Conservation (phyloP, 2,329 filamentous ascomycete species). For the Diaporthe ilicicola region DNA sequence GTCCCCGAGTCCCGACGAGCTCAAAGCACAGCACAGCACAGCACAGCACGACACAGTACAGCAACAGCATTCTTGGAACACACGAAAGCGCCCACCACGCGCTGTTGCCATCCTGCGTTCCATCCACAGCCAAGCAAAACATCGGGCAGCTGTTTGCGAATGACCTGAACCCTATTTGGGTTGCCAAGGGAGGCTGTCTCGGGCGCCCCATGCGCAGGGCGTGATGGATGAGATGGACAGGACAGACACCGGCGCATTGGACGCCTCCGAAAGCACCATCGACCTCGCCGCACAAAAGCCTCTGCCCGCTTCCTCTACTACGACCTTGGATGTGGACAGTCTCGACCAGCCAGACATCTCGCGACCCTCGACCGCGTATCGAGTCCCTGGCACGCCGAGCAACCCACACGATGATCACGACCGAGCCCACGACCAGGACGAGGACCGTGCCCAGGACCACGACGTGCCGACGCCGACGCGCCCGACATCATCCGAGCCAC, state of each 20-base stretch:
- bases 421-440: background rate
- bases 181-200: slow-evolving; percentile 25
- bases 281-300: slow-evolving; percentile 28
- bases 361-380: slow-evolving; percentile 29
- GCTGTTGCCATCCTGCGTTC: background rate
- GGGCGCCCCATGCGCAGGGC: slow-evolving; percentile 15
- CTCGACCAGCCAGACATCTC: slow-evolving; percentile 5
- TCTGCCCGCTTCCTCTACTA: slow-evolving; percentile 28
- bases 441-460: background rate
- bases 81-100: background rate
- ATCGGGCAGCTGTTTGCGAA: background rate
- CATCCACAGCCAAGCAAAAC: background rate
- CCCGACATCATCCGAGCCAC: slow-evolving; percentile 17
- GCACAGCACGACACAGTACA: background rate
- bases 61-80: slow-evolving; percentile 3
- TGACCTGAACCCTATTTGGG: slow-evolving; percentile 8
- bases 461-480: slow-evolving; percentile 28
- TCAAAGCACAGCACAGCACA: background rate
- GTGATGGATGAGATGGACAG: slow-evolving; percentile 9
- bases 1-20: slow-evolving; percentile 3
- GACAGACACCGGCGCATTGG: slow-evolving; percentile 22
- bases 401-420: background rate
- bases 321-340: slow-evolving; percentile 21
- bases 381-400: slow-evolving; percentile 6
- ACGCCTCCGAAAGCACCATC: slow-evolving; percentile 19